phyloP scores from a whole-genome alignment of 1,284 basidiomycete genomes.

The Lignosus rhinocerotis region DNA sequence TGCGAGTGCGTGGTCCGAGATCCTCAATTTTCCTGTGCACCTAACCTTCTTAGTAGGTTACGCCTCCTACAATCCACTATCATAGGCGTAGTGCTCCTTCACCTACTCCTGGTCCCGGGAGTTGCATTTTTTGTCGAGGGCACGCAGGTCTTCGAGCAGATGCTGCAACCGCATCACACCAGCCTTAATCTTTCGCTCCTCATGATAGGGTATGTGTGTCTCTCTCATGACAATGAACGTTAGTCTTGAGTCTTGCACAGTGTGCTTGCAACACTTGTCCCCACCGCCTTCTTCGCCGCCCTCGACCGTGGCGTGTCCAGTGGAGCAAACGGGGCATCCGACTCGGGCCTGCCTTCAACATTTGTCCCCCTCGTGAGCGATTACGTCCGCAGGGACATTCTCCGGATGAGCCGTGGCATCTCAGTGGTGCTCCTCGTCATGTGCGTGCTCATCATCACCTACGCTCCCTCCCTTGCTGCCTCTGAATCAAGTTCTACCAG shows the following conservation, averaged over 20 bases:
- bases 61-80: constrained; percentile 61
- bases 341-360: not conserved
- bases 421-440: constrained; percentile 59
- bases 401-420: constrained; percentile 62
- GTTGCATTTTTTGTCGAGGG: constrained; percentile 61
- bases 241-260: constrained; percentile 34
- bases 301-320: constrained; percentile 41
- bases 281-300: constrained; percentile 65
- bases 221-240: not conserved
- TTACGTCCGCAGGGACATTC: constrained; percentile 42
- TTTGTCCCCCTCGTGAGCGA: constrained; percentile 11
- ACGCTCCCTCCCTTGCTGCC: not conserved
- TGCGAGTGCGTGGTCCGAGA: constrained; percentile 54
- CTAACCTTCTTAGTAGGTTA: constrained; percentile 36
- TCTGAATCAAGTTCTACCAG: not conserved
- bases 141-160: constrained; percentile 49
- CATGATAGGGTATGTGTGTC: constrained; percentile 52
- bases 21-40: not conserved
- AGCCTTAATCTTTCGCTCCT: constrained; percentile 66
- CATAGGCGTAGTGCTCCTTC: constrained; percentile 64
- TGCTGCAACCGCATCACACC: constrained; percentile 48
- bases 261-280: constrained; percentile 59
- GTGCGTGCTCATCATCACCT: constrained; percentile 31
- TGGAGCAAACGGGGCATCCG: not conserved
- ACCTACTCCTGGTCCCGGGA: constrained; percentile 62